Evolutionary conservation across 1,284 basidiomycete genomes (phyloP), one percentile per base, ranked within the genome.

Genomic region (Peniophora sp.): DNA sequence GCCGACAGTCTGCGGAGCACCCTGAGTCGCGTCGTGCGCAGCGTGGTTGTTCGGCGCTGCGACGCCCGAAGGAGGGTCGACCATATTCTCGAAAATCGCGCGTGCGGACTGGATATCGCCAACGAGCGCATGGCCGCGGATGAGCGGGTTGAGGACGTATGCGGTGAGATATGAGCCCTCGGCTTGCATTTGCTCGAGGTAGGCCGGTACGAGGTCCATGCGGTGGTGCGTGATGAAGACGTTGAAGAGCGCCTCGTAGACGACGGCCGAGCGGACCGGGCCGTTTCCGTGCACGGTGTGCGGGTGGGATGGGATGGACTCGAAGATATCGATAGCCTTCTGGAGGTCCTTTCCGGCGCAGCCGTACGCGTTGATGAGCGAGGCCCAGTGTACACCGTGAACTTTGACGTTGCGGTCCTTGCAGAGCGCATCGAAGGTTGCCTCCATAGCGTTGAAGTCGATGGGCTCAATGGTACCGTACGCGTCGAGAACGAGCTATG

Each of bases 111-210:
- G 81, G 49, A 97, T 73, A 45, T 86, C 74, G 3, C 86, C 85
- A 6, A 77, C 76, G 24, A 81, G 75, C 0, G 94, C 85, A 62
- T 94, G 90, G 1, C 89, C 92, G 63, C 87, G 87, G 72, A 99
- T 98, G 58, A 97, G 70, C 54, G 91, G 75, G 68, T 99, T 99
- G 43, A 88, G 89, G 55, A 98, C 90, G 67, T 99, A 99, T 1
- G 97, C 96, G 0, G 96, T 99, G 78, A 93, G 86, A 59, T 88
- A 86, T 8, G 95, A 79, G 27, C 83, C 81, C 2, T 76, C 74
- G 0, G 68, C 61, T 37, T 68, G 67, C 73, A 99, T 83, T 52
- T 80, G 79, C 22, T 71, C 64, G 36, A 88, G 67, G 63, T 92
- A 92, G 17, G 70, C 58, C 0, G 86, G 81, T 27, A 96, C 79